Evolutionary conservation across 371 early-diverging fungal species (phyloP), one percentile per base, ranked within the genome.

Genomic region (Gilbertella persicaria): DNA sequence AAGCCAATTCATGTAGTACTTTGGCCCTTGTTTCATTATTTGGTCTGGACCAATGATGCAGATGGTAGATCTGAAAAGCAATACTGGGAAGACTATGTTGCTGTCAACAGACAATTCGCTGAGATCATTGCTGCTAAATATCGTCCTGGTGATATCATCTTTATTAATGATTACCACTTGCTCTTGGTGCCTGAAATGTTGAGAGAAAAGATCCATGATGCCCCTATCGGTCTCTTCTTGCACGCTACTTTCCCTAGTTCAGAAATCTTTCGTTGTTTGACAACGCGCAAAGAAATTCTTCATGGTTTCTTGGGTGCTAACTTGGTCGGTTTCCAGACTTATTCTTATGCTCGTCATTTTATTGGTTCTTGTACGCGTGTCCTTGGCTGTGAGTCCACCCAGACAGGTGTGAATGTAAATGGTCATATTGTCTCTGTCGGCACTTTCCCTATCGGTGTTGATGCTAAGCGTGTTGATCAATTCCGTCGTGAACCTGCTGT

Each of bases 161-260:
- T 98, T 94, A 88, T 99, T 47, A 97, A 99, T 62, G 99, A 99
- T 75, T 99, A 99, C 66, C 99, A 99, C 70, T 68, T 99, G 28
- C 82, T 98, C 65, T 65, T 97, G 42, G 84, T 98, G 1, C 99
- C 99, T 7, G 75, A 84, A 49, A 84, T 98, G 82, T 64, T 99
- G 19, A 85, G 95, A 44, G 64, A 80, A 51, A 75, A 67, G 30
- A 67, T 96, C 16, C 96, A 94, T 0, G 67, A 80, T 30, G 90
- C 96, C 2, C 83, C 86, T 33, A 89, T 99, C 51, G 97, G 97
- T n/a, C 91, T 98, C 64, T 99, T 99, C 70, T 74, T 98, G 38
- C 99, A 99, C 77, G 93, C 96, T 0, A 95, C 99, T 13, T 99
- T 99, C 74, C 98, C 99, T 8, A 87, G 86, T 55, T 90, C 93